These are phyloP conservation scores for Nigrospora osmanthi DNA, from an alignment of 2,329 filamentous ascomycete species.

Conservation along the genomic window DNA sequence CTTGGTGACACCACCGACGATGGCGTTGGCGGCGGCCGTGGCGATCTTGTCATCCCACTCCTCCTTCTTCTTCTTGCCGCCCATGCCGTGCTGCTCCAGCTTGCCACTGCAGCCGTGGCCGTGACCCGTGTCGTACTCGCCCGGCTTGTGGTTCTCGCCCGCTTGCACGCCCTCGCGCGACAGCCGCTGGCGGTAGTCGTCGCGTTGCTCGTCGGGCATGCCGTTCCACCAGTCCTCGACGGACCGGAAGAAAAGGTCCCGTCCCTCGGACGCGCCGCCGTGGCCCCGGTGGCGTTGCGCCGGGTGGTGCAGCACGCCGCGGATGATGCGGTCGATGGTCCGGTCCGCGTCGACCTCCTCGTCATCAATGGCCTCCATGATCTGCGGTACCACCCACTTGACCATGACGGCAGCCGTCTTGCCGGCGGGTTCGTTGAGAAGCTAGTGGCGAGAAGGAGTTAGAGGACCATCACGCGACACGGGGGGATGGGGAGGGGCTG, in stretches of 20 bases:
- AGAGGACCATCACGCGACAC: not conserved
- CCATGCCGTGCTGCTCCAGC: slow-evolving; percentile 59
- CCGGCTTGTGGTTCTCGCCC: slow-evolving; percentile 80
- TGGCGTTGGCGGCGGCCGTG: slow-evolving; percentile 44
- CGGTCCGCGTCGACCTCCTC: slow-evolving; percentile 61
- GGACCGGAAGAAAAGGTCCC: slow-evolving; percentile 69
- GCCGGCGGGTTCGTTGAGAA: slow-evolving; percentile 83
- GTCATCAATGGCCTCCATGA: slow-evolving; percentile 84
- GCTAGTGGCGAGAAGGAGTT: slow-evolving; percentile 21
- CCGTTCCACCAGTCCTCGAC: slow-evolving; percentile 77
- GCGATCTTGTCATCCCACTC: slow-evolving; percentile 37
- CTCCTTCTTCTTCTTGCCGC: slow-evolving; percentile 34
- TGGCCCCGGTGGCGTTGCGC: slow-evolving; percentile 64
- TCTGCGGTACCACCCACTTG: slow-evolving; percentile 79
- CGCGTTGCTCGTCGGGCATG: slow-evolving; percentile 52
- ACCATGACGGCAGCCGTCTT: slow-evolving; percentile 72
- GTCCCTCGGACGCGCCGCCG: slow-evolving; percentile 65
- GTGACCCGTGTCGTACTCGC: slow-evolving; percentile 78
- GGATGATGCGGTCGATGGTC: slow-evolving; percentile 68
- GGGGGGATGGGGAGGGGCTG: no score
- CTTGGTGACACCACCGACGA: slow-evolving; percentile 50
- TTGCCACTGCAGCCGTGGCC: slow-evolving; percentile 54
- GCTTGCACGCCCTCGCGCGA: slow-evolving; percentile 65
- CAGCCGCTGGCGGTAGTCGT: slow-evolving; percentile 66
- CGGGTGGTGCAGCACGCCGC: slow-evolving; percentile 82